Conservation (phyloP, 768 basidiomycete species). For the Tulasnella sp. region DNA sequence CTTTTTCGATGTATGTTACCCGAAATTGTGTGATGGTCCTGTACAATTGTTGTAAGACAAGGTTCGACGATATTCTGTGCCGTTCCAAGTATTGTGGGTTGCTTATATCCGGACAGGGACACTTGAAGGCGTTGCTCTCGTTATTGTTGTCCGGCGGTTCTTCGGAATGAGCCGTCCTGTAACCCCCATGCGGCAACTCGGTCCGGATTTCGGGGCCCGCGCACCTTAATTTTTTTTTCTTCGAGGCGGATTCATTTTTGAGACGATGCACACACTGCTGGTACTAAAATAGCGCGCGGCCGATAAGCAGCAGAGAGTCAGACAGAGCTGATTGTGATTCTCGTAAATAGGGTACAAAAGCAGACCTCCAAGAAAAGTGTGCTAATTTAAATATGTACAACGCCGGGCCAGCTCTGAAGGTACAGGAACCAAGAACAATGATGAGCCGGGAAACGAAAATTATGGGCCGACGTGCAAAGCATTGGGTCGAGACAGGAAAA, state of each 20-base stretch:
- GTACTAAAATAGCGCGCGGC: neutral
- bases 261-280: neutral
- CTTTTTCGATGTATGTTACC: neutral
- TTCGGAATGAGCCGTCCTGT: neutral
- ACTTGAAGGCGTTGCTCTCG: neutral
- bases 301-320: neutral
- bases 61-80: neutral
- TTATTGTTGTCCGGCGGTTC: neutral
- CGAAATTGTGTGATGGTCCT: neutral
- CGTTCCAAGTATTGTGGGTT: neutral
- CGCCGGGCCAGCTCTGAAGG: neutral
- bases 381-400: slow-evolving; percentile 2
- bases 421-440: no score
- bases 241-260: neutral
- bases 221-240: neutral
- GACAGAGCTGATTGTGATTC: neutral
- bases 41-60: neutral
- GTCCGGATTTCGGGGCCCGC: neutral
- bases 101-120: neutral
- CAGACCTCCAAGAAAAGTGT: neutral
- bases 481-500: neutral
- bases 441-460: neutral
- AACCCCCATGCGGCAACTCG: neutral
- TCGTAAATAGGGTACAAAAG: neutral
- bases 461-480: neutral